These are phyloP conservation scores for Penicillium simplicissimum DNA, from an alignment of 495 filamentous ascomycete genomes.

Conservation along the genomic window DNA sequence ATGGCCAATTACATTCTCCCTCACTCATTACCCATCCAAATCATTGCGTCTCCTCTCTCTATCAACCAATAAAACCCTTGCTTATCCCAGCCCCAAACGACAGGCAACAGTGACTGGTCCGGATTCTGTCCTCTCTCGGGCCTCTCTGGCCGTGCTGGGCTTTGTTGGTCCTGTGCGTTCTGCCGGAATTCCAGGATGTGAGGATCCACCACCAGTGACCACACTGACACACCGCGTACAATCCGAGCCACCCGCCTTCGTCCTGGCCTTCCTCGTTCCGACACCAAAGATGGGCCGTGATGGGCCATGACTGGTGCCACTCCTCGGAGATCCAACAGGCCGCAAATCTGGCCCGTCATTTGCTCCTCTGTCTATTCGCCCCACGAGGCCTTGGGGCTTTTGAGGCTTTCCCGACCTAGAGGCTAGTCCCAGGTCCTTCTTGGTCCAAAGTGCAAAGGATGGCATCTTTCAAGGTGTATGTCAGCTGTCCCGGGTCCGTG, in stretches of 20 bases:
- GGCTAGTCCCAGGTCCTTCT: not conserved
- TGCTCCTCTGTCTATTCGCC: not conserved
- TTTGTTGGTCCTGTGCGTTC: constrained; percentile 12
- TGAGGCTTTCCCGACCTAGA: not conserved
- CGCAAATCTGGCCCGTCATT: not conserved
- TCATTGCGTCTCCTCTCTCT: not conserved
- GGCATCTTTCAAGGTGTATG: not conserved
- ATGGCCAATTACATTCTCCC: not conserved
- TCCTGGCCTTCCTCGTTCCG: not conserved
- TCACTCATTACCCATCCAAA: not conserved
- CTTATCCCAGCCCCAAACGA: not conserved
- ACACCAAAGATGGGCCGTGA: not conserved
- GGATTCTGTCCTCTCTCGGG: constrained; percentile 18
- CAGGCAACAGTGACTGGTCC: constrained; percentile 15
- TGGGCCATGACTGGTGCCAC: constrained; percentile 6
- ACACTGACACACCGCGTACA: constrained; percentile 25
- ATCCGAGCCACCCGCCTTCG: constrained; percentile 30
- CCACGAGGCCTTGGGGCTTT: not conserved
- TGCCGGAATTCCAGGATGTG: constrained; percentile 28
- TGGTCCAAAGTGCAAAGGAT: not conserved
- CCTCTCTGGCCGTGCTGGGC: not conserved
- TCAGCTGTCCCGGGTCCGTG: constrained; percentile 8
- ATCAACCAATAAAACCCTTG: not conserved
- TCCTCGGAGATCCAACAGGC: constrained; percentile 1
- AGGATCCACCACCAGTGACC: constrained; percentile 16